Evolutionary conservation across 177 flowering plant genomes (phyloP), one percentile per base, ranked within the genome.

Genomic region (Tripterygium wilfordii): DNA sequence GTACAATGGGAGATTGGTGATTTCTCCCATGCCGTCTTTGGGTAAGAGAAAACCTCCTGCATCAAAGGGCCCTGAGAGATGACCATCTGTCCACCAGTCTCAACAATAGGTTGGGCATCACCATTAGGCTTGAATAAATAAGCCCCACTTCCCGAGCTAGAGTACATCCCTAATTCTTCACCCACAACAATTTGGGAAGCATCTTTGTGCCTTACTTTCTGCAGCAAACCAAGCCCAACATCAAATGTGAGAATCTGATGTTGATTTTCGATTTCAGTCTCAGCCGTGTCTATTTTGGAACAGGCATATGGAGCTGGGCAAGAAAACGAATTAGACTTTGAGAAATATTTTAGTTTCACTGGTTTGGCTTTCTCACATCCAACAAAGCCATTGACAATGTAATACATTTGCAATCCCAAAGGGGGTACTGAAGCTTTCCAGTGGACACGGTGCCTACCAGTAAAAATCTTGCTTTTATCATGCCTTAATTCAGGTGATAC

Each of bases 61-160:
- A 90, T 63, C 65, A 94, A 46, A 29, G 69, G 72, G 28, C 99
- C 99, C 62, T 83, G 82, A 16, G 80, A 69, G 20, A 83, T 65
- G 29, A 83, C 80, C 62, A 83, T 19, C 19, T 58, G 50, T 30
- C 90, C 97, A 56, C 76, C 80, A 47, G 57, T 51, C 58, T 64
- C 53, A 29, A 71, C 45, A 28, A 94, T 68, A 20, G 97, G 67
- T 40, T 70, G 53, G 41, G 99, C 92, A 46, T 87, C 90, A 44
- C 99, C 97, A 51, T 32, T 57, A 10, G 99, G 99, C 54, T 76
- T 85, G 70, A 94, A 94, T 16, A 90, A 64, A 70, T 94, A 94
- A 21, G 99, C 97, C 2, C 99, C 97, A 68, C 96, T 85, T 48
- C 78, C 97, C 6, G 22, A 39, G 63, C 95, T 90, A 15, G 96